Percentiles rank a stretch among this genome's conserved stretches.
Conservation (phyloP, 352 stramenopile genomes). For the Phytopythium vexans region DNA sequence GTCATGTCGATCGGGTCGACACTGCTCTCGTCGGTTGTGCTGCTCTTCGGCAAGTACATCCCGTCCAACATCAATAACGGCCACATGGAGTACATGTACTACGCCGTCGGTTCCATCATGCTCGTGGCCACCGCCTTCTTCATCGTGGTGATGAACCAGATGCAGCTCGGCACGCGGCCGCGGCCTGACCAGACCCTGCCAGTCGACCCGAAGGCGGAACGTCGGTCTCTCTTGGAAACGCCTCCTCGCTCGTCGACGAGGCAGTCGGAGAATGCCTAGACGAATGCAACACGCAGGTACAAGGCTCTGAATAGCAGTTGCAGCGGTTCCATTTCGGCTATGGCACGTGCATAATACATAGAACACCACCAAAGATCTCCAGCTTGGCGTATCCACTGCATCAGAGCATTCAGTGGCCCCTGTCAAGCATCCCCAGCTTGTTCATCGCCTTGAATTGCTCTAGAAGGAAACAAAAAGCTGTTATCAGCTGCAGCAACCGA, state of each 20-base stretch:
- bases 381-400: no score
- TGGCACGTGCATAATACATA: no score
- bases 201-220: not conserved
- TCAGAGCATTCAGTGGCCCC: not conserved
- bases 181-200: not conserved
- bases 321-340: no score
- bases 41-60: conserved; percentile 43
- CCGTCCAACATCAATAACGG: conserved; percentile 46
- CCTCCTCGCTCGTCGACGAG: no score
- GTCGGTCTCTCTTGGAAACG: not conserved
- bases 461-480: not conserved
- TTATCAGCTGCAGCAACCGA: not conserved
- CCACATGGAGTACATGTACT: conserved; percentile 49
- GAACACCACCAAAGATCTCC: no score
- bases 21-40: conserved; percentile 40
- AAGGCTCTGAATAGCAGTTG: no score
- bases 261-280: no score
- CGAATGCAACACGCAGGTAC: no score
- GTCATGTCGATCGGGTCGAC: conserved; percentile 34
- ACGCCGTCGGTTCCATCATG: conserved; percentile 24
- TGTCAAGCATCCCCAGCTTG: no score
- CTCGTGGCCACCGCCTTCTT: conserved; percentile 33
- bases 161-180: conserved; percentile 20
- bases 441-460: not conserved
- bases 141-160: conserved; percentile 36